These are phyloP conservation scores for Podila epigama DNA, from an alignment of 192 early-diverging fungal genomes.

Conservation along the genomic window DNA sequence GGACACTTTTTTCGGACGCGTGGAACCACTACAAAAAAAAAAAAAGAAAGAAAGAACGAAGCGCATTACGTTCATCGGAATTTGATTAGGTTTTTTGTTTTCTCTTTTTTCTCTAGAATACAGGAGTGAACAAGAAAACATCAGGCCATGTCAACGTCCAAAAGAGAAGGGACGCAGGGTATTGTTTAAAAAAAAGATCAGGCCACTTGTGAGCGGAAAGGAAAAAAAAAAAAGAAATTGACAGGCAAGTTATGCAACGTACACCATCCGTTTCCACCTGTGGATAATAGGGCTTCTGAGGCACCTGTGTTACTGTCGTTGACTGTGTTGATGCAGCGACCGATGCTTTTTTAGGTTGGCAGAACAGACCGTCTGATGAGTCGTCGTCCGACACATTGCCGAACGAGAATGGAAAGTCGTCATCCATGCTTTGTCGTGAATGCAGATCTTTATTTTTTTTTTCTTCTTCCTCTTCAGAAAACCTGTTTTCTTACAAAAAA, in stretches of 20 bases:
- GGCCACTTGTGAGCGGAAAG: not conserved
- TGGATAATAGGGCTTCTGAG: slow-evolving; percentile 21
- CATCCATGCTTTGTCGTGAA: not conserved
- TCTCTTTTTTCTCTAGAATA: no score
- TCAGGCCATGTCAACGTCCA: no score
- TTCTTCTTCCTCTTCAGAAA: no score
- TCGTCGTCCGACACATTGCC: slow-evolving; percentile 20
- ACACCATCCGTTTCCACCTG: slow-evolving; percentile 42
- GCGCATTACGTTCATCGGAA: no score
- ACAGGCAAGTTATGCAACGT: no score
- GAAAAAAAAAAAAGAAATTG: not conserved
- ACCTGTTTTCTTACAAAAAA: no score
- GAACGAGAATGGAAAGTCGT: slow-evolving; percentile 45
- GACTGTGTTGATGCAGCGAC: not conserved
- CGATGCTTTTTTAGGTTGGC: slow-evolving; percentile 18
- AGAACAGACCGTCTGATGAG: slow-evolving; percentile 21
- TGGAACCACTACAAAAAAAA: slow-evolving; percentile 32
- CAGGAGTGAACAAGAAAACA: no score
- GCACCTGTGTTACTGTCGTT: not conserved
- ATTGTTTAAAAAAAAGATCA: not conserved
- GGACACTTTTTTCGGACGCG: slow-evolving; percentile 4
- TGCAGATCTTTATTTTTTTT: not conserved
- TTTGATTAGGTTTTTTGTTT: not conserved
- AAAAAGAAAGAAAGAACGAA: not conserved
- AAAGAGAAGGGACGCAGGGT: not conserved